Base-by-base conservation (phyloP, 2,329 filamentous ascomycete genomes). In the Penicillium aurantiogriseum region DNA sequence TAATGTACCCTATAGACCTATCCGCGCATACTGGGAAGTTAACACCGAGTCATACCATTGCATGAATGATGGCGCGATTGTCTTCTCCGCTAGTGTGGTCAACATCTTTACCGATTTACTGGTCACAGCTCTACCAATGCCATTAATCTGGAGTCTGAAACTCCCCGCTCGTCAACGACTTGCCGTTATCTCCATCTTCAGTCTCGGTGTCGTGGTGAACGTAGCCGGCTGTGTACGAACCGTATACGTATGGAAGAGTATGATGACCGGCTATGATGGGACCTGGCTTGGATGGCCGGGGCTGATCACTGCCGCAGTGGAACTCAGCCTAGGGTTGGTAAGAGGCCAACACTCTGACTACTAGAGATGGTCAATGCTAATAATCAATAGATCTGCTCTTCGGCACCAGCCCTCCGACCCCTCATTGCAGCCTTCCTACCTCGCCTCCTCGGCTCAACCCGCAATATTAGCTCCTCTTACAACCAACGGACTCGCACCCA, bases 101-200 rank as follows among this genome's bases (percentile, higher is more conserved):
- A 76, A 76, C 53, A 71, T 75, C 45, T 67, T 73, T 33, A 75
- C 71, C 42, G 75, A 76, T 47, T 63, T 76, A 33, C 49, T 74
- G 8, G 63, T 65, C n/a, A 73, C 74, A 4, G 55, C 70, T 7
- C 52, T 77, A 10, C 75, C 75, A 2, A 76, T 77, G 70, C 72
- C 73, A 7, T 62, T 76, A 42, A 74, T 77, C 48, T 77, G 73
- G 75, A 72, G 69, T 13, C 61, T 77, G 39, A 71, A 74, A 21
- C 63, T 77, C 17, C 69, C 72, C 10, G 57, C 64, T 35, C 69
- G 69, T 8, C 74, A 76, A 56, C 71, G 72, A 23, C 54, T 76
- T 35, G 73, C 70, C 7, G 69, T 76, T 13, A 74, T 74, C 13
- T 69, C 69, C 13, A 74, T 76, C 27, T 77, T 77, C n/a, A 67